A percentile compares a stretch with the other conserved stretches of the same genome.
Conservation (phyloP, 805 yeast genomes). For the Lachancea cidri region DNA sequence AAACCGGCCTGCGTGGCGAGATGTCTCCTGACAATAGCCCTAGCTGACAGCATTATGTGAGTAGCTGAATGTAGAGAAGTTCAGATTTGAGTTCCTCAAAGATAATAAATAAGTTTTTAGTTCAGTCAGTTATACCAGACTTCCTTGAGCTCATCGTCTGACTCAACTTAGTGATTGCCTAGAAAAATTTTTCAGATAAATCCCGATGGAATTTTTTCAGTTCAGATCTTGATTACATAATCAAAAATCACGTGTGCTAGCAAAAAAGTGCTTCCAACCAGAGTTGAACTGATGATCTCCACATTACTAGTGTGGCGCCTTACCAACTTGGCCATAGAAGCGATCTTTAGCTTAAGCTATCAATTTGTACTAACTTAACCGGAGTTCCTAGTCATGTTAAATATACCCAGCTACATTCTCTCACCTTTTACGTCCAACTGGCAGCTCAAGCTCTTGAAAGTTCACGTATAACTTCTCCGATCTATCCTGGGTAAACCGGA, state of each 20-base stretch:
- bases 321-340: constrained; percentile 68
- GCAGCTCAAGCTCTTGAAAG: too few relatives aligned
- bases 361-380: too few relatives aligned
- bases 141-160: constrained; percentile 1
- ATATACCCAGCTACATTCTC: too few relatives aligned
- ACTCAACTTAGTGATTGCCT: neutral
- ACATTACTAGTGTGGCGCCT: constrained; percentile 89
- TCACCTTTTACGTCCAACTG: too few relatives aligned
- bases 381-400: too few relatives aligned
- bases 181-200: constrained; percentile 1
- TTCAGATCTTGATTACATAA: neutral
- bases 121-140: neutral
- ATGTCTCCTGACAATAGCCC: constrained; percentile 17
- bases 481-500: too few relatives aligned
- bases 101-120: too few relatives aligned
- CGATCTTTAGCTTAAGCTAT: constrained; percentile 17
- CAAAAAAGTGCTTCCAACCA: constrained; percentile 56
- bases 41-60: constrained; percentile 24
- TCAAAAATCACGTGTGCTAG: neutral
- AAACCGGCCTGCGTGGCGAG: constrained; percentile 22
- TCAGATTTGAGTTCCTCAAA: too few relatives aligned
- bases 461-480: too few relatives aligned
- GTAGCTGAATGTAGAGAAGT: too few relatives aligned
- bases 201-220: constrained; percentile 2
- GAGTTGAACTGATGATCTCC: constrained; percentile 79